Evolutionary conservation across 371 early-diverging fungal species (phyloP).

Genomic region (Funneliformis caledonium): DNA sequence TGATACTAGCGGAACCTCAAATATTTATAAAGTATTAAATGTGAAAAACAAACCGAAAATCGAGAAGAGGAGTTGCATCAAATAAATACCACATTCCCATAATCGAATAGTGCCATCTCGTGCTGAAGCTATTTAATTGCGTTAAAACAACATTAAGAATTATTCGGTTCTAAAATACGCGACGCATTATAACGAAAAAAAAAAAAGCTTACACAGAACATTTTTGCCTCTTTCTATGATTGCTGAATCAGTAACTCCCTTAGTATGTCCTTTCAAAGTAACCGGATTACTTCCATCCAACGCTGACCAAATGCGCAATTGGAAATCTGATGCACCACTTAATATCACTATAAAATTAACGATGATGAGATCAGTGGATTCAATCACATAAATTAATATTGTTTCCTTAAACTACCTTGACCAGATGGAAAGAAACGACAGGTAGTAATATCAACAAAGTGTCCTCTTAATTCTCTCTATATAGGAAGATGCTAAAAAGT

Average conservation of each 20-base stretch:
- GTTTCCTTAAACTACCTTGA: slow-evolving; percentile 54
- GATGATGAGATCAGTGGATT: neutral
- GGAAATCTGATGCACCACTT: slow-evolving; percentile 73
- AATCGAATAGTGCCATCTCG: slow-evolving; percentile 57
- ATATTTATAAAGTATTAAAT: neutral
- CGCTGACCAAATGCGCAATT: slow-evolving; percentile 74
- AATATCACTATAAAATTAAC: slow-evolving; percentile 56
- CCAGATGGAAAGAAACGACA: slow-evolving; percentile 78
- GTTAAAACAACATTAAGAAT: neutral
- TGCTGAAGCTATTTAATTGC: slow-evolving; percentile 52
- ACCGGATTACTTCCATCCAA: slow-evolving; percentile 77
- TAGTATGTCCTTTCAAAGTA: slow-evolving; percentile 68
- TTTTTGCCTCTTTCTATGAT: slow-evolving; percentile 62
- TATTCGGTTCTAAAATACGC: neutral
- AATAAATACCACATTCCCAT: slow-evolving; percentile 58
- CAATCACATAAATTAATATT: neutral
- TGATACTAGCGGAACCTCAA: slow-evolving; percentile 45
- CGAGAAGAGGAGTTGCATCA: neutral
- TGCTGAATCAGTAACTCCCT: slow-evolving; percentile 62
- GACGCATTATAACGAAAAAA: neutral
- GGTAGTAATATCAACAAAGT: slow-evolving; percentile 67
- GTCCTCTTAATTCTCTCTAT: slow-evolving; percentile 64
- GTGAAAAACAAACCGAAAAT: neutral
- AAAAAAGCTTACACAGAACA: slow-evolving; percentile 56
- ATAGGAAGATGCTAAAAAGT: neutral